Evolutionary conservation across 2,329 filamentous ascomycete species (phyloP).

Genomic region (Monosporascus sp.): DNA sequence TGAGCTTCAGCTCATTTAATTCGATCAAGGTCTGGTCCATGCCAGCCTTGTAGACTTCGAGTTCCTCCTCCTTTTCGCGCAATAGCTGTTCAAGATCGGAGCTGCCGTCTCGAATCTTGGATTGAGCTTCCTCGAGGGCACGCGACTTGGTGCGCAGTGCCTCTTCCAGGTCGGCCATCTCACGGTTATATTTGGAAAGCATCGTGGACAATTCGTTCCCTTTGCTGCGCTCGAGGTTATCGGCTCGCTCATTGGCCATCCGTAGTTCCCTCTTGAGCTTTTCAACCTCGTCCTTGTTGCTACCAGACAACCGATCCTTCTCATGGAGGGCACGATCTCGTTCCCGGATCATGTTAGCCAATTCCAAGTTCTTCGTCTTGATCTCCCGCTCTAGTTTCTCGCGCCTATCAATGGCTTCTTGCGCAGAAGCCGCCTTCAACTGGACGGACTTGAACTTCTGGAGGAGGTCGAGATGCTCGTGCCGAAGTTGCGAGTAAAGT

Average conservation of each 20-base stretch:
- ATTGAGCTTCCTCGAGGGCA: conserved; percentile 75
- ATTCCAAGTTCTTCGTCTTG: conserved; percentile 98
- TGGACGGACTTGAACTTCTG: conserved; percentile 96
- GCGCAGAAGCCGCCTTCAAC: conserved; percentile 91
- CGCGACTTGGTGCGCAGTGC: conserved; percentile 82
- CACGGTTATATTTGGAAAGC: conserved; percentile 92
- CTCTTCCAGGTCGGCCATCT: conserved; percentile 95
- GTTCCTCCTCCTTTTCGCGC: conserved; percentile 92
- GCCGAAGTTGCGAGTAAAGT: conserved; percentile 90
- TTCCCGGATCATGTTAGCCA: conserved; percentile 98
- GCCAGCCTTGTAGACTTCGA: conserved; percentile 95
- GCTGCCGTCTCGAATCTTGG: conserved; percentile 72
- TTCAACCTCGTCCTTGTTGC: conserved; percentile 88
- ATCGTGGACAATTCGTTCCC: conserved; percentile 92
- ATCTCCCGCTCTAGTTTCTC: conserved; percentile 96
- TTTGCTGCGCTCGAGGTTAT: conserved; percentile 88
- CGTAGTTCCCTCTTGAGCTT: conserved; percentile 91
- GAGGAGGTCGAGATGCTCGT: conserved; percentile 89
- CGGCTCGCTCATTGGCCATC: conserved; percentile 83
- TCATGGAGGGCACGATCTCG: conserved; percentile 90
- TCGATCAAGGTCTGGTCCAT: conserved; percentile 96
- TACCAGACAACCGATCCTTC: conserved; percentile 78
- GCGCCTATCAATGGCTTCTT: conserved; percentile 90
- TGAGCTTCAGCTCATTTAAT: conserved; percentile 78
- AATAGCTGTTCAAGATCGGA: conserved; percentile 81